Conservation (phyloP, 1,284 basidiomycete species). For the Chondrostereum purpureum region DNA sequence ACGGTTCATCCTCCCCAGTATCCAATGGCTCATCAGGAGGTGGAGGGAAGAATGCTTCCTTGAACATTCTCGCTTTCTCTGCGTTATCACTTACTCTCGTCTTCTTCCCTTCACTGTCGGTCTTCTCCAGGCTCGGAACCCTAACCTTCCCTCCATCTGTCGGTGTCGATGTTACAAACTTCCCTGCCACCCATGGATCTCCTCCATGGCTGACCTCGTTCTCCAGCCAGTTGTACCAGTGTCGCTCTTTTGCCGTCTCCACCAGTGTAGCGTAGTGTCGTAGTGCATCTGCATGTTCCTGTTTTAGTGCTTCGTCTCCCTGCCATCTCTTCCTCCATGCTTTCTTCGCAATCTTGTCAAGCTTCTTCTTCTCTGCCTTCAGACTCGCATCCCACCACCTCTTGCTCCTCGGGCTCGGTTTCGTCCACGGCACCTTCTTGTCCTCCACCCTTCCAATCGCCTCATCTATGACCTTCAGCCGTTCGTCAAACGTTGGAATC, state of each 20-base stretch:
- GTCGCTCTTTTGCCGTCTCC: not conserved
- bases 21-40: constrained; percentile 6
- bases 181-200: constrained; percentile 22
- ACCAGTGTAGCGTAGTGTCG: not conserved
- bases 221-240: not conserved
- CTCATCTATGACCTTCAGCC: not conserved
- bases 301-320: not conserved
- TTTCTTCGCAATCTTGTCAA: not conserved
- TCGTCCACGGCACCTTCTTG: not conserved
- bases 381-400: not conserved
- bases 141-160: constrained; percentile 19
- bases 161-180: constrained; percentile 17
- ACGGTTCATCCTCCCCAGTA: constrained; percentile 10
- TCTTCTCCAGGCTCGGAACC: constrained; percentile 21
- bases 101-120: constrained; percentile 5
- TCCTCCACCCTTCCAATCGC: not conserved
- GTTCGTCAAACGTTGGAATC: not conserved
- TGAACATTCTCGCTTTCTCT: constrained; percentile 35
- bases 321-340: not conserved
- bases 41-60: constrained; percentile 28
- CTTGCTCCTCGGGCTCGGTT: not conserved
- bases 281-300: not conserved
- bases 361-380: not conserved
- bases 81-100: constrained; percentile 25
- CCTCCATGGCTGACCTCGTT: not conserved